These are phyloP conservation scores for Oryza nivara DNA, from an alignment of 176 grass and related monocot genomes.

Conservation along the genomic window DNA sequence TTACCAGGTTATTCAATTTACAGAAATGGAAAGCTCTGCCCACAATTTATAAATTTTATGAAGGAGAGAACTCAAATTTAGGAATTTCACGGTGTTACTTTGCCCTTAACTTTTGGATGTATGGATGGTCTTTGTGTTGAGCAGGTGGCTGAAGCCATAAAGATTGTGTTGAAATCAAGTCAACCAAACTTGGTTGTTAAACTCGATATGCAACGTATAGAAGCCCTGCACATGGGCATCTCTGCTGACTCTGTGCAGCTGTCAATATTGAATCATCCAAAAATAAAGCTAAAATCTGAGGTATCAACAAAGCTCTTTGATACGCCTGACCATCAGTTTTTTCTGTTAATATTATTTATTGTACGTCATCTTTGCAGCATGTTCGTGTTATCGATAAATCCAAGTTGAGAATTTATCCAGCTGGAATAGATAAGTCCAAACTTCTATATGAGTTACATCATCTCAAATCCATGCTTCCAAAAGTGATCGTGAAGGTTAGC, in stretches of 20 bases:
- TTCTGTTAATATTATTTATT: conserved; percentile 15
- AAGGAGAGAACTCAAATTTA: not conserved
- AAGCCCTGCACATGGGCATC: conserved; percentile 66
- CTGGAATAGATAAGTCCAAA: conserved; percentile 70
- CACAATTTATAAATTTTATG: conserved; percentile 27
- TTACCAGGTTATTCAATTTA: conserved; percentile 1
- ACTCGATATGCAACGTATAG: conserved; percentile 78
- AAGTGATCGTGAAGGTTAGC: conserved; percentile 94
- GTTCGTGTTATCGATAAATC: conserved; percentile 57
- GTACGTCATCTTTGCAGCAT: conserved; percentile 53
- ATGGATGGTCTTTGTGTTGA: conserved; percentile 23
- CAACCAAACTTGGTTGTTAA: conserved; percentile 71
- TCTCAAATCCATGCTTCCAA: conserved; percentile 76
- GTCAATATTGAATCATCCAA: conserved; percentile 89
- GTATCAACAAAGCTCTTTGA: conserved; percentile 45
- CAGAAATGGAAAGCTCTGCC: not conserved
- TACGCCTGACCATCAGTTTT: not conserved
- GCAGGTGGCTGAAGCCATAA: conserved; percentile 64
- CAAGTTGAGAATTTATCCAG: conserved; percentile 82
- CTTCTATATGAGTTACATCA: conserved; percentile 80
- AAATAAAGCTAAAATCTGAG: conserved; percentile 90
- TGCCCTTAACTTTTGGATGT: conserved; percentile 12
- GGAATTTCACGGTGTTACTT: not conserved
- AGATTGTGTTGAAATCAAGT: conserved; percentile 67
- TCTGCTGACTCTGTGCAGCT: conserved; percentile 66